A percentile compares a stretch with the other conserved stretches of the same genome.
These are phyloP conservation scores for Talaromyces sp. DNA, from an alignment of 2,329 filamentous ascomycete genomes.

Conservation along the genomic window DNA sequence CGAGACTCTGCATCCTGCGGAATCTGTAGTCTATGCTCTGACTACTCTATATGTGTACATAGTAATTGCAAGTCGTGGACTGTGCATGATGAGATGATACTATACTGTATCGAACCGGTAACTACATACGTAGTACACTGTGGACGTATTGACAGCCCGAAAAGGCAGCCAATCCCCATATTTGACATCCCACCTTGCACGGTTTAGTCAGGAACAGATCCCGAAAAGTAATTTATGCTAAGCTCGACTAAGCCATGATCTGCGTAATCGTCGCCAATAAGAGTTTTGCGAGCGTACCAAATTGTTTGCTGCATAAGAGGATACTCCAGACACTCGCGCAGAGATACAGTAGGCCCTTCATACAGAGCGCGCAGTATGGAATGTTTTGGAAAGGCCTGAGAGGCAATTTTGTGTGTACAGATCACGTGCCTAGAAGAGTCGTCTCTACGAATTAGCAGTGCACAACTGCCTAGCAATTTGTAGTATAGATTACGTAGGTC, in stretches of 20 bases:
- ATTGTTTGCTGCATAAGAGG: not conserved
- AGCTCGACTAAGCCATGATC: not conserved
- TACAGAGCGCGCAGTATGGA: too few relatives aligned
- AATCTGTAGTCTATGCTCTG: too few relatives aligned
- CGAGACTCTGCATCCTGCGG: not conserved
- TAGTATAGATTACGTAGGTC: not conserved
- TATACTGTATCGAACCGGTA: not conserved
- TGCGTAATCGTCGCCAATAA: not conserved
- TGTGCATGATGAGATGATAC: too few relatives aligned
- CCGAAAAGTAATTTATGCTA: conserved; percentile 1
- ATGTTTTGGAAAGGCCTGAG: too few relatives aligned
- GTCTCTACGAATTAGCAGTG: not conserved
- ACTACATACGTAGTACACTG: not conserved
- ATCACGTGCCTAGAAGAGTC: not conserved
- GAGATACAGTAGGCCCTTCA: too few relatives aligned
- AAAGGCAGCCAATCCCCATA: conserved; percentile 8
- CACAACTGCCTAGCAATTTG: not conserved
- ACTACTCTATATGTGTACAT: too few relatives aligned
- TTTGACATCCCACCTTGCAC: not conserved
- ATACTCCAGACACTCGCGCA: not conserved
- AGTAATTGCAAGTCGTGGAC: too few relatives aligned
- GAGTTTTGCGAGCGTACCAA: not conserved
- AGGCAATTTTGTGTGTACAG: not conserved
- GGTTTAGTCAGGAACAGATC: conserved; percentile 10
- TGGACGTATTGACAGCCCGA: not conserved